phyloP scores from a whole-genome alignment of 192 early-diverging fungal genomes.

The Backusella macrospora region DNA sequence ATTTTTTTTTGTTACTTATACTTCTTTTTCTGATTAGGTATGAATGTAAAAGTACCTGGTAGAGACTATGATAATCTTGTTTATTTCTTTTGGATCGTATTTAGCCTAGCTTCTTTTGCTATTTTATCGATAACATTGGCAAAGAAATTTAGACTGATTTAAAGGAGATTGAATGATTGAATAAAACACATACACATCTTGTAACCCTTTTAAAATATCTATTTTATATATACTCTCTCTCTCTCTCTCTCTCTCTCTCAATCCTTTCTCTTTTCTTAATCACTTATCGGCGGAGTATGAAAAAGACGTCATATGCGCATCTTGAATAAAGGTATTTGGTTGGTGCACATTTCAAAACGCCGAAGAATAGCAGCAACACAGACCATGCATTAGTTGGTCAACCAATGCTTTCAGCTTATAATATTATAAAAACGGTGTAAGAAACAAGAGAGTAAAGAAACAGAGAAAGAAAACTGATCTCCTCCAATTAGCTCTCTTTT shows the following conservation, averaged over 20 bases:
- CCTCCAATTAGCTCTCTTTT: constrained; percentile 2
- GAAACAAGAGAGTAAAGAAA: not conserved
- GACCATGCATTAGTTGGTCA: not conserved
- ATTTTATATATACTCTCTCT: not conserved
- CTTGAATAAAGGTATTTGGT: not conserved
- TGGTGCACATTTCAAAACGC: not conserved
- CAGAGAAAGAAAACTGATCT: not conserved
- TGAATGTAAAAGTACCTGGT: constrained; percentile 41
- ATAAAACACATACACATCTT: not conserved
- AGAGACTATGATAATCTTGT: constrained; percentile 30
- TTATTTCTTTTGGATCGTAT: constrained; percentile 21
- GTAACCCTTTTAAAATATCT: too few species aligned
- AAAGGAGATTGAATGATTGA: not conserved
- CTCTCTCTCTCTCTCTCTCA: not conserved
- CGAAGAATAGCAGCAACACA: not conserved
- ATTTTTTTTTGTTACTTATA: constrained; percentile 4
- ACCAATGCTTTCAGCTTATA: not conserved
- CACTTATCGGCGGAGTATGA: too few species aligned
- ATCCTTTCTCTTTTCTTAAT: not conserved
- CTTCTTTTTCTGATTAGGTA: constrained; percentile 6
- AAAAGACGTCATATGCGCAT: not conserved
- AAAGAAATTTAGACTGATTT: constrained; percentile 11
- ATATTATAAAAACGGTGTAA: not conserved
- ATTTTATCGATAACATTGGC: constrained; percentile 20
- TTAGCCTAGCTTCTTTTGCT: constrained; percentile 15